Conservation (phyloP, 257 asterid genomes). For the Nicotiana undulata region DNA sequence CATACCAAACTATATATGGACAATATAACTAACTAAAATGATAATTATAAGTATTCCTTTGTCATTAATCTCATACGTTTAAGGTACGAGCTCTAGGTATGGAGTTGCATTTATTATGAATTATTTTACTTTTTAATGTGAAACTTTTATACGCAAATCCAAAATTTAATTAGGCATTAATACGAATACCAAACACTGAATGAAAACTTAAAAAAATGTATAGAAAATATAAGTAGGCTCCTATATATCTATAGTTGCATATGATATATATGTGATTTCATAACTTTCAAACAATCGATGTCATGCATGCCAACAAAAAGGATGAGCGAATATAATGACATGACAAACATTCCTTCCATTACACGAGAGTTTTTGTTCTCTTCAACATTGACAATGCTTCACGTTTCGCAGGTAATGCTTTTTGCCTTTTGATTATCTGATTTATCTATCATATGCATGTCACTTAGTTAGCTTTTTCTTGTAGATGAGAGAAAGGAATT, state of each 20-base stretch:
- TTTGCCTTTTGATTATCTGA: not conserved
- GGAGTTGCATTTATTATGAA: no score
- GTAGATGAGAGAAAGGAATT: not conserved
- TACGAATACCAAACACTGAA: no score
- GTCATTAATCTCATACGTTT: no score
- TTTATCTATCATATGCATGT: not conserved
- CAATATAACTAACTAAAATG: no score
- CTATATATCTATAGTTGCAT: not conserved
- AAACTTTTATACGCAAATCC: no score
- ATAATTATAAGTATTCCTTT: no score
- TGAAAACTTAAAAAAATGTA: no score
- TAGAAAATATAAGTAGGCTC: not conserved
- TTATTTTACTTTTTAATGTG: no score
- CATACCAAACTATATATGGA: no score
- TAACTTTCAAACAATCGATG: not conserved
- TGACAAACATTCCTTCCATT: conserved; percentile 1
- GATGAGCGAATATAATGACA: not conserved
- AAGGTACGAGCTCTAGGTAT: no score
- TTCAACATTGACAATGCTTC: not conserved
- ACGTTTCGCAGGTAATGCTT: not conserved
- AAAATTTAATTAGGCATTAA: fast-evolving
- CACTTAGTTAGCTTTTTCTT: not conserved
- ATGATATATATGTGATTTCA: not conserved
- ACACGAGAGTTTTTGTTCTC: conserved; percentile 42
- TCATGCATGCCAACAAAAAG: conserved; percentile 3